Base-by-base conservation (phyloP, 768 basidiomycete genomes). In the Tricholoma hemisulphureum region DNA sequence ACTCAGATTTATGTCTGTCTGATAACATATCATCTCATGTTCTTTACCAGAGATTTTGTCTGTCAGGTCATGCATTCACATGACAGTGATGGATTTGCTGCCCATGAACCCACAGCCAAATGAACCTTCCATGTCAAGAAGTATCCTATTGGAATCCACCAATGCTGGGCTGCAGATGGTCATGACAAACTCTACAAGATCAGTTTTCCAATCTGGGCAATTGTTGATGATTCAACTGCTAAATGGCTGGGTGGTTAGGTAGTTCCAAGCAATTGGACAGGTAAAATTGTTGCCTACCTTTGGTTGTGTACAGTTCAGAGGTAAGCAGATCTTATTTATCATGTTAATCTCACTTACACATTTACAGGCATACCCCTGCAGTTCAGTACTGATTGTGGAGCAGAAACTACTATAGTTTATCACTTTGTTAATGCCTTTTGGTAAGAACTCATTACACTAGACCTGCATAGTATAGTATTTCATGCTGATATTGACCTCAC, bases 311-410 rank as follows among this genome's bases (percentile, higher is more conserved):
- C 67, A 0, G 67, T 75, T 23, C 64, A 72, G 37, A 50, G 75
- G 74, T 75, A 31, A 41, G 55, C 53, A 11, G 6, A 18, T 31
- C 10, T 20, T 45, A 31, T 43, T n/a, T 8, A 32, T 34, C 4
- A 2, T 31, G 2, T 34, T 29, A 10, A 32, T 11, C 20, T 18
- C 16, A 20, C 50, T 32, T 13, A n/a, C 7, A 35, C 29, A 31
- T 21, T 21, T 35, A 37, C 32, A 75, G 73, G 75, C 1, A 63
- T 75, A 16, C 74, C 74, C 1, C n/a, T 73, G 0, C 74, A 76
- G 52, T 64, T 67, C 9, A 67, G 67, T 1, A 73, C 70, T 0
- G 76, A 78, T 46, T 74, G 71, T 59, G 71, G 75, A 1, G 69
- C 69, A 0, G 75, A 79, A 49, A 77, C 74, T 0, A 73, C 69